Evolutionary conservation across 345 rosid species (phyloP).

Genomic region (Iberis pinnata): DNA sequence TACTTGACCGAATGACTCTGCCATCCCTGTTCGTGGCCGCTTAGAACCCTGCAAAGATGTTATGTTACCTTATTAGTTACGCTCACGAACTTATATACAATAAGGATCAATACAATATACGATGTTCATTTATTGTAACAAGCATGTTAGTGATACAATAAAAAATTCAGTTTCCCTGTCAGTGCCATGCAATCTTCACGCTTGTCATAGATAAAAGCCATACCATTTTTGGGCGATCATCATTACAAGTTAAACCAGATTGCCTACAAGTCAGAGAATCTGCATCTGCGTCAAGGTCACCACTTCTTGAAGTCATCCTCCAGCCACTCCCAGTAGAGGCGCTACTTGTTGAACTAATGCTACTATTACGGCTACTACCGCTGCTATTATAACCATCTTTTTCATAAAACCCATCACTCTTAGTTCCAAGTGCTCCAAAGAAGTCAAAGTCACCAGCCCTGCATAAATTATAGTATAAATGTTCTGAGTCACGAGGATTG

Average conservation of each 20-base stretch:
- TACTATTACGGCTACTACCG: slow-evolving; percentile 89
- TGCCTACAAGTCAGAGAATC: slow-evolving; percentile 92
- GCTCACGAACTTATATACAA: too few relatives aligned
- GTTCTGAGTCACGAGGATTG: slow-evolving; percentile 19
- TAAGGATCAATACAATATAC: too few relatives aligned
- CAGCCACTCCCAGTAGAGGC: slow-evolving; percentile 85
- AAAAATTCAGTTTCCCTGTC: too few relatives aligned
- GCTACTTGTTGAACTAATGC: slow-evolving; percentile 83
- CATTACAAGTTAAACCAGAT: slow-evolving; percentile 73
- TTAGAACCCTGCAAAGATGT: slow-evolving; percentile 63
- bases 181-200: slow-evolving; percentile 9
- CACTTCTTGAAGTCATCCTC: slow-evolving; percentile 56
- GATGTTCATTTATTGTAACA: too few relatives aligned
- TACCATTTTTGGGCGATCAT: slow-evolving; percentile 73
- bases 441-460: slow-evolving; percentile 68
- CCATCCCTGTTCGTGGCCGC: slow-evolving; percentile 67
- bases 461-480: slow-evolving; percentile 28
- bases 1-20: slow-evolving; percentile 61
- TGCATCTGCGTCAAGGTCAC: slow-evolving; percentile 97
- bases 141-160: too few relatives aligned
- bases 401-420: slow-evolving; percentile 47
- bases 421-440: slow-evolving; percentile 56
- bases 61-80: slow-evolving; percentile 15
- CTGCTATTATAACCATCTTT: slow-evolving; percentile 73
- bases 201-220: slow-evolving; percentile 22